Conservation (phyloP, 2,329 filamentous ascomycete genomes). For the Xenoacremonium recifei region DNA sequence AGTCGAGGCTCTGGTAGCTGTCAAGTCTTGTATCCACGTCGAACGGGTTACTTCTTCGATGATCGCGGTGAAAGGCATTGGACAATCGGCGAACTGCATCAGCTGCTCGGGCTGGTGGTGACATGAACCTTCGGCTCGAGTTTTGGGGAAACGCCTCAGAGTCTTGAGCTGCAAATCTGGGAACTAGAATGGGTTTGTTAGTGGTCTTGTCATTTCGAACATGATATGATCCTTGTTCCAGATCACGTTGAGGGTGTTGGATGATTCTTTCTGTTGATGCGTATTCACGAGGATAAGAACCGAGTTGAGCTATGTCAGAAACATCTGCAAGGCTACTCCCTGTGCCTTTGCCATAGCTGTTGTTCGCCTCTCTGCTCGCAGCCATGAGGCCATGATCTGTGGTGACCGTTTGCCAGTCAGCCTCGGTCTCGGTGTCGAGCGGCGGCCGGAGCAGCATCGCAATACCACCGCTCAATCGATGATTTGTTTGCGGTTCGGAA, state of each 20-base stretch:
- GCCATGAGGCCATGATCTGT: conserved; percentile 27
- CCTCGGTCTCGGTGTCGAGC: conserved; percentile 17
- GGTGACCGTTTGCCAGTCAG: conserved; percentile 37
- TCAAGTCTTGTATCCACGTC: conserved; percentile 22
- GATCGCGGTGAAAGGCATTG: conserved; percentile 22
- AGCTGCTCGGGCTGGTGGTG: conserved; percentile 18
- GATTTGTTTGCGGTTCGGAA: conserved; percentile 6
- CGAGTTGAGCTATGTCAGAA: conserved; percentile 33
- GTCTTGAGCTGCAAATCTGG: conserved; percentile 12
- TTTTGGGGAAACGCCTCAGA: conserved; percentile 19
- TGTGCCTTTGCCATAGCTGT: conserved; percentile 26
- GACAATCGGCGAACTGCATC: conserved; percentile 26
- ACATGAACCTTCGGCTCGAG: conserved; percentile 17
- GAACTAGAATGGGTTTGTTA: conserved; percentile 18
- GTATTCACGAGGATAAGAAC: conserved; percentile 17
- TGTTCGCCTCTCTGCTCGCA: conserved; percentile 19
- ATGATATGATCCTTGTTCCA: conserved; percentile 11
- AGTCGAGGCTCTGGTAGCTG: conserved; percentile 33
- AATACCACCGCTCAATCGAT: conserved; percentile 14
- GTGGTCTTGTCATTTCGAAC: conserved; percentile 22
- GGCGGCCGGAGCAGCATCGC: conserved; percentile 15
- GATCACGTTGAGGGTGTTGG: conserved; percentile 20
- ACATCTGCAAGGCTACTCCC: conserved; percentile 47
- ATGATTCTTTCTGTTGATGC: conserved; percentile 26
- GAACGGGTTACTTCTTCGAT: conserved; percentile 6